phyloP scores from a whole-genome alignment of 78 protist genomes.

The Dictyostelium brefeldianum region DNA sequence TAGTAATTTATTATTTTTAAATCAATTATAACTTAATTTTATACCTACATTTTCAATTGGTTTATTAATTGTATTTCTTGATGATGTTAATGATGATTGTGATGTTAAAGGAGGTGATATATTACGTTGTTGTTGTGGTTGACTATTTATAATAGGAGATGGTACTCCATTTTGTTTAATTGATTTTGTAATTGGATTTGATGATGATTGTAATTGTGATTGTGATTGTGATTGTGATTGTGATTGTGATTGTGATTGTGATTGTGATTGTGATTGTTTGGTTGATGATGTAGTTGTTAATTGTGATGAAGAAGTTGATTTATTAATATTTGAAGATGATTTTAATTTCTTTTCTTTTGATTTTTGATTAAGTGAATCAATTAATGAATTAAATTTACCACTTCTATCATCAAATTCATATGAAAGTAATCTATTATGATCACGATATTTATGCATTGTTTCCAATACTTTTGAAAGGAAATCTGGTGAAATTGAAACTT shows the following conservation, averaged over 20 bases:
- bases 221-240: neutral
- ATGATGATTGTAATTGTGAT: neutral
- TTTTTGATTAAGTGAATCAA: neutral
- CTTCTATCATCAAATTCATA: slow-evolving; percentile 13
- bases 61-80: neutral
- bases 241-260: neutral
- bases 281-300: neutral
- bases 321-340: neutral
- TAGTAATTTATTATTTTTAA: neutral
- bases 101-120: too few relatives aligned
- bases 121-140: neutral
- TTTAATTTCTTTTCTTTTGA: neutral
- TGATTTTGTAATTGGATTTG: neutral
- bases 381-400: neutral
- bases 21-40: neutral
- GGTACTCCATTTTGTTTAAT: too few relatives aligned
- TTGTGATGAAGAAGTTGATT: neutral
- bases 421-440: neutral
- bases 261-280: too few relatives aligned
- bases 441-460: neutral
- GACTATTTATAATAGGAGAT: neutral
- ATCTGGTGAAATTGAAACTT: too few relatives aligned
- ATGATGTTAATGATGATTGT: neutral
- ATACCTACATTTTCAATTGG: neutral
- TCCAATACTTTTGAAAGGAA: too few relatives aligned